These are phyloP conservation scores for Groenewaldozyma salmanticensis DNA, from an alignment of 805 yeast species.

Conservation along the genomic window DNA sequence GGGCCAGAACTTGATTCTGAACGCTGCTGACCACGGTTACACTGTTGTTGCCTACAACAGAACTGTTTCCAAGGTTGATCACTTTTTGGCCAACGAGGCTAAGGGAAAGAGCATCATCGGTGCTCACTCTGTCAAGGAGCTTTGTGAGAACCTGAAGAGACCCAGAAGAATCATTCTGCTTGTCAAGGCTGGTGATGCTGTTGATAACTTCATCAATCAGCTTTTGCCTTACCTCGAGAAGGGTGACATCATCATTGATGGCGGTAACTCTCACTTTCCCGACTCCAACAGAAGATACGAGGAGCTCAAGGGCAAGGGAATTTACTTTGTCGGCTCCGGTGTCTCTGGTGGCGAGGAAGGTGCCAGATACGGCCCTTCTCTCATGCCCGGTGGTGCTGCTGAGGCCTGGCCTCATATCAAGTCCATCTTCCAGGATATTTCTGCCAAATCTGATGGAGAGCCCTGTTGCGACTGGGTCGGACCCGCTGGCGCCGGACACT, in stretches of 20 bases:
- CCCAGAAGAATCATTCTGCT: conserved; percentile 92
- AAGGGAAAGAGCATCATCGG: conserved; percentile 92
- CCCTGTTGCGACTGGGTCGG: conserved; percentile 99
- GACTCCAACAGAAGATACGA: conserved; percentile 95
- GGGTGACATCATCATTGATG: conserved; percentile 98
- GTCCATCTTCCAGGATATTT: conserved; percentile 88
- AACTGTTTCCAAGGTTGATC: conserved; percentile 92
- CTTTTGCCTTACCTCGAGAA: conserved; percentile 84
- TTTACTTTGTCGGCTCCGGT: conserved; percentile 95
- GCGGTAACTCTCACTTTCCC: conserved; percentile 99
- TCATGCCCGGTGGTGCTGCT: conserved; percentile 98
- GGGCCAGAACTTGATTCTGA: conserved; percentile 93
- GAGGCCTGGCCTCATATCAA: conserved; percentile 99
- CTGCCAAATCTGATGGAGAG: conserved; percentile 96
- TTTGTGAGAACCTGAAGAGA: conserved; percentile 80
- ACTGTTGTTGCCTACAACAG: conserved; percentile 98
- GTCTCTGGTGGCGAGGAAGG: conserved; percentile 99
- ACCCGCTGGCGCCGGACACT: conserved; percentile 98
- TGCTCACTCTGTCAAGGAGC: conserved; percentile 86
- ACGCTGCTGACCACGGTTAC: conserved; percentile 98
- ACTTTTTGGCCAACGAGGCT: conserved; percentile 87
- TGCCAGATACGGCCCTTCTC: conserved; percentile 97
- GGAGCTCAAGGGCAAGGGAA: conserved; percentile 78
- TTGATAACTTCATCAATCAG: conserved; percentile 82
- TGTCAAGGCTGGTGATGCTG: conserved; percentile 96